Evolutionary conservation across 202 grass and related monocot genomes (phyloP).

Genomic region (Panicum virgatum): DNA sequence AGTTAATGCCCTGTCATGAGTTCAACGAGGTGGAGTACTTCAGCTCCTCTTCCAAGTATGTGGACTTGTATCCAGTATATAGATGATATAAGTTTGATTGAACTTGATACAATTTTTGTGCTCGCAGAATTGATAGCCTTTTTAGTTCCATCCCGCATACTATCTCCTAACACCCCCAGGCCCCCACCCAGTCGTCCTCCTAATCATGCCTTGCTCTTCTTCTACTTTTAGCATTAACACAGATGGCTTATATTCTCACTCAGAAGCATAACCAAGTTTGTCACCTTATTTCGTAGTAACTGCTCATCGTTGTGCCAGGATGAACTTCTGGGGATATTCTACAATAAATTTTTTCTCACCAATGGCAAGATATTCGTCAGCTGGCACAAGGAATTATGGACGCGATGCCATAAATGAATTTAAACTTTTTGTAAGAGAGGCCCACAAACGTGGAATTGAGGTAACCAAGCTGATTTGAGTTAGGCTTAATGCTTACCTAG

Average conservation of each 20-base stretch:
- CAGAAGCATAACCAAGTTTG: not conserved
- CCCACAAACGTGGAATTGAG: conserved; percentile 94
- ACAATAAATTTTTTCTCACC: conserved; percentile 94
- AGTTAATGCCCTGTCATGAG: conserved; percentile 95
- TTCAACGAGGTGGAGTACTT: conserved; percentile 95
- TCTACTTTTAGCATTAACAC: not conserved
- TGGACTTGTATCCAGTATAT: conserved; percentile 14
- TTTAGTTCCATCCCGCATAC: not conserved
- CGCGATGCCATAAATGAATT: conserved; percentile 90
- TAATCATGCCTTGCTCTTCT: not conserved
- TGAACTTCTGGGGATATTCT: conserved; percentile 99
- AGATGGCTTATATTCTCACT: conserved; percentile 4
- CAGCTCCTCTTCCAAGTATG: conserved; percentile 68
- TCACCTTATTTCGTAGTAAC: conserved; percentile 9
- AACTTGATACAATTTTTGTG: not conserved
- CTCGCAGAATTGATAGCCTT: not conserved
- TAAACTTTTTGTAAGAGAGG: conserved; percentile 84
- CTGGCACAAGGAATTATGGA: conserved; percentile 61
- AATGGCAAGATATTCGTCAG: conserved; percentile 84
- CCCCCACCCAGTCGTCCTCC: too few species aligned
- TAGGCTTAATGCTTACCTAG: conserved; percentile 5
- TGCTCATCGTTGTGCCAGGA: conserved; percentile 48
- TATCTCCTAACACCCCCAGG: too few species aligned
- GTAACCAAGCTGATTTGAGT: conserved; percentile 48
- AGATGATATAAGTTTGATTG: not conserved